A percentile compares a stretch with the other conserved stretches of the same genome.
phyloP scores from a whole-genome alignment of 352 stramenopile genomes.

The Albugo candida region DNA sequence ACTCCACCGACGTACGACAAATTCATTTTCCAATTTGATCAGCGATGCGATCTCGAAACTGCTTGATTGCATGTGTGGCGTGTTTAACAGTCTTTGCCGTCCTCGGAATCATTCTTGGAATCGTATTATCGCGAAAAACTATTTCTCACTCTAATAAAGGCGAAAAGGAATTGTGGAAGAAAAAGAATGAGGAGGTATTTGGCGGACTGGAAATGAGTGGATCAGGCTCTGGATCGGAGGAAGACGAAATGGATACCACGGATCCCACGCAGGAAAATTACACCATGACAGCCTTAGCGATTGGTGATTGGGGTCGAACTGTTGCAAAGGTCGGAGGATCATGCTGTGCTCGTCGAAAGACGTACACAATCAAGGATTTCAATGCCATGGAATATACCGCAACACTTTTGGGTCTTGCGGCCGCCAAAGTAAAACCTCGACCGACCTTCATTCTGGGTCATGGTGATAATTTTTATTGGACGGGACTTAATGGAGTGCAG shows the following conservation, averaged over 20 bases:
- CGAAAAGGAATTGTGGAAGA: no score
- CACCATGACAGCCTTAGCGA: slow-evolving; percentile 15
- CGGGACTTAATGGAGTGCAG: slow-evolving; percentile 26
- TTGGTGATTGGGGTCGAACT: slow-evolving; percentile 23
- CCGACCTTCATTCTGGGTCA: slow-evolving; percentile 19
- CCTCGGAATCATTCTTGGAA: no score
- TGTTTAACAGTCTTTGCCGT: no score
- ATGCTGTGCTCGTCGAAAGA: slow-evolving; percentile 14
- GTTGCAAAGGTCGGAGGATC: slow-evolving; percentile 15
- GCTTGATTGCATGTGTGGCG: no score
- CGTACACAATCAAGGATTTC: slow-evolving; percentile 12
- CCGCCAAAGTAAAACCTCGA: slow-evolving; percentile 7
- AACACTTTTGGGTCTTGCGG: slow-evolving; percentile 14
- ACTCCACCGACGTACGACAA: no score
- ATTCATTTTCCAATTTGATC: no score
- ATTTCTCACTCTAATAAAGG: no score
- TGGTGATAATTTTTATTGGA: slow-evolving; percentile 71
- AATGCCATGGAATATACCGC: slow-evolving; percentile 24
- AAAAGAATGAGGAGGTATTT: no score
- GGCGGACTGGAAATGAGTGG: no score
- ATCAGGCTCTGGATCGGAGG: no score
- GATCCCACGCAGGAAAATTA: slow-evolving; percentile 14
- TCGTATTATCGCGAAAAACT: no score
- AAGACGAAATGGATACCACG: not conserved
- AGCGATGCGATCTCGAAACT: no score